A percentile compares a stretch with the other conserved stretches of the same genome.
These are phyloP conservation scores for Tulasnella sp. DNA, from an alignment of 768 basidiomycete genomes.

Conservation along the genomic window DNA sequence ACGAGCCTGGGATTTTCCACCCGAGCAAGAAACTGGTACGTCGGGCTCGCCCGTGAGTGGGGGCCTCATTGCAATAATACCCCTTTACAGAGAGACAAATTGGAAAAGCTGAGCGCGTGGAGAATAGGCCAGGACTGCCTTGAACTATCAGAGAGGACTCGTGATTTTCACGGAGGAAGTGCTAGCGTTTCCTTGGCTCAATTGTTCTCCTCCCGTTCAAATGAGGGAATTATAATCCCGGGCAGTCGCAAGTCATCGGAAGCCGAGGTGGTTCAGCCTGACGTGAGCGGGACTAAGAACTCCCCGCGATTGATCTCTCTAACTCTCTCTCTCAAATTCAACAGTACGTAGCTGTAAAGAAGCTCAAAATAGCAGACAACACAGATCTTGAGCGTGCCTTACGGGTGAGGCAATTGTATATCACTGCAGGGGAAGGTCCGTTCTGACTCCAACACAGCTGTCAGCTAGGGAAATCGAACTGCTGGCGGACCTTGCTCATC, in stretches of 20 bases:
- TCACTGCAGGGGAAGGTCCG: background rate
- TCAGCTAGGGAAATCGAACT: background rate
- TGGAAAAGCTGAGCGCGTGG: background rate
- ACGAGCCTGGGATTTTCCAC: background rate
- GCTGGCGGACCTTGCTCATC: background rate
- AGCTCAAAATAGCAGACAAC: background rate
- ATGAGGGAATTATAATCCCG: too few relatives aligned
- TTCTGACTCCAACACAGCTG: background rate
- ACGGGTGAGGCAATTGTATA: background rate
- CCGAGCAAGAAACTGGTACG: background rate
- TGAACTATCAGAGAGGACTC: background rate
- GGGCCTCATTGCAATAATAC: background rate
- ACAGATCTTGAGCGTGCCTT: background rate
- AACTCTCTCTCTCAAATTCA: too few relatives aligned
- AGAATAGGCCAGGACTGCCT: background rate
- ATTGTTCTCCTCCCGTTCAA: too few relatives aligned
- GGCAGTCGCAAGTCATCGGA: too few relatives aligned
- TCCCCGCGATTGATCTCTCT: too few relatives aligned
- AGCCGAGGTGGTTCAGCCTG: too few relatives aligned
- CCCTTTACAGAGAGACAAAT: background rate
- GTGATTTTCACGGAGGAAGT: background rate
- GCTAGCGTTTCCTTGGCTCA: background rate
- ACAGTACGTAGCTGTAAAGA: conserved; percentile 1
- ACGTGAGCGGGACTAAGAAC: too few relatives aligned
- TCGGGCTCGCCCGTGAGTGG: background rate